Evolutionary conservation across 1,284 basidiomycete genomes (phyloP).

Genomic region (Ustilago xerochloae): DNA sequence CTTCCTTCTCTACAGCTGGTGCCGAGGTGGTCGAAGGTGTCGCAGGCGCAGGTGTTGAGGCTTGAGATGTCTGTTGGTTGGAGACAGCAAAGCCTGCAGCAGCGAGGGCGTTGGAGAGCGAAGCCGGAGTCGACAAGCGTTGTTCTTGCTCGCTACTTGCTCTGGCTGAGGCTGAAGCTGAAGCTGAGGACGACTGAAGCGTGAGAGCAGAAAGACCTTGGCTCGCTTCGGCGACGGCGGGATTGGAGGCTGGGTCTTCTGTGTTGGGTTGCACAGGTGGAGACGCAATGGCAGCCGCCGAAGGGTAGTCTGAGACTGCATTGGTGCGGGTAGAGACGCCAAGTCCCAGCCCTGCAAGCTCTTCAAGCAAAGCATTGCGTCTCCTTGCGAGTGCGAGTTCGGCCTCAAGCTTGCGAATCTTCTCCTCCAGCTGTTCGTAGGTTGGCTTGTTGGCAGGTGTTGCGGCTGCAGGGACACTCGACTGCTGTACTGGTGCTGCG

Average conservation of each 20-base stretch:
- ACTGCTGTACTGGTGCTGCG: not conserved
- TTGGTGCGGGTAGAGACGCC: conserved; percentile 23
- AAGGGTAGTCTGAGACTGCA: not conserved
- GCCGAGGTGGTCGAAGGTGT: conserved; percentile 1
- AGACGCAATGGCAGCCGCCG: not conserved
- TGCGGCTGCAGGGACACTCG: not conserved
- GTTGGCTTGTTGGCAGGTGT: conserved; percentile 18
- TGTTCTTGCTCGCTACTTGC: not conserved
- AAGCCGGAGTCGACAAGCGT: conserved; percentile 6
- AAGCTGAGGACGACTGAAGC: not conserved
- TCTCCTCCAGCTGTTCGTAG: conserved; percentile 44
- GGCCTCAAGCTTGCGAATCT: conserved; percentile 34
- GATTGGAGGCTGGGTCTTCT: not conserved
- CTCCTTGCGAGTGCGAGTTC: conserved; percentile 40
- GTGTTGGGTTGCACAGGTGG: not conserved
- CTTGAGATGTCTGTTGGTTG: not conserved
- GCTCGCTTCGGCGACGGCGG: not conserved
- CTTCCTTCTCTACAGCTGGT: conserved; percentile 8
- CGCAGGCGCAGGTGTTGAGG: conserved; percentile 11
- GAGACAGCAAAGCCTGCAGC: conserved; percentile 27
- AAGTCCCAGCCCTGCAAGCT: conserved; percentile 36
- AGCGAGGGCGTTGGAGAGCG: conserved; percentile 16
- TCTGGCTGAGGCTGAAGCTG: not conserved
- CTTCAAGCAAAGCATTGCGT: conserved; percentile 37
- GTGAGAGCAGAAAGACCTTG: conserved; percentile 15